Evolutionary conservation across 2,329 filamentous ascomycete species (phyloP), one percentile per base, ranked within the genome.

Genomic region (Cytospora leucostoma): DNA sequence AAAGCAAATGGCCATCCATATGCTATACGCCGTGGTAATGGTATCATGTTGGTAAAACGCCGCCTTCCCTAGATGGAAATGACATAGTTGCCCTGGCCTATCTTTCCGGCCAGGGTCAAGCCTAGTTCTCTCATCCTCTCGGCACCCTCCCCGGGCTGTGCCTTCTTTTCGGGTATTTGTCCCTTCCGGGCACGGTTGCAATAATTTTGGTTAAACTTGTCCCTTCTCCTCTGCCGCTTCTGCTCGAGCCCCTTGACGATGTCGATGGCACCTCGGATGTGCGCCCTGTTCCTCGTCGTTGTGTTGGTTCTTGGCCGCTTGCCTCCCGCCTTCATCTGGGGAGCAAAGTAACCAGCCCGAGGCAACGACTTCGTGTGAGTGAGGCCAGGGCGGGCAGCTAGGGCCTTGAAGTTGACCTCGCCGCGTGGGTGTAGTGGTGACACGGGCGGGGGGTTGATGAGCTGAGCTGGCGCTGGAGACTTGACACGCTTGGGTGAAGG

Each of bases 201-300:
- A 73, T 94, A 90, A 75, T 96, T 95, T 71, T 93, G 89, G 74
- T 91, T 89, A 71, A 93, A 90, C 77, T 97, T 97, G 77, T 98
- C 93, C 78, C 90, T 93, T 70, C 95, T 90, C 68, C 95, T 88
- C 78, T 95, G 91, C 33, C 93, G 89, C 80, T 97, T 98, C 77
- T 91, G 89, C 79, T 99, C 95, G 1, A 99, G 84, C 10, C 95
- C 95, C 75, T 97, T 96, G 76, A 97, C 91, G 66, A 97, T 99
- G 76, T 98, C 95, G 69, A 99, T 96, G 40, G 95, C 93, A n/a
- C 93, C 92, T 67, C 95, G 90, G 11, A 92, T 85, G 67, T 95
- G 92, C 3, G 27, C 58, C 50, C 86, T 78, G 57, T 88, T 83
- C 63, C 78, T 76, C 64, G 71, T 67, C 69, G 71, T 62, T 57